Conservation (phyloP, 2,329 filamentous ascomycete genomes). For the Madurella fahalii region DNA sequence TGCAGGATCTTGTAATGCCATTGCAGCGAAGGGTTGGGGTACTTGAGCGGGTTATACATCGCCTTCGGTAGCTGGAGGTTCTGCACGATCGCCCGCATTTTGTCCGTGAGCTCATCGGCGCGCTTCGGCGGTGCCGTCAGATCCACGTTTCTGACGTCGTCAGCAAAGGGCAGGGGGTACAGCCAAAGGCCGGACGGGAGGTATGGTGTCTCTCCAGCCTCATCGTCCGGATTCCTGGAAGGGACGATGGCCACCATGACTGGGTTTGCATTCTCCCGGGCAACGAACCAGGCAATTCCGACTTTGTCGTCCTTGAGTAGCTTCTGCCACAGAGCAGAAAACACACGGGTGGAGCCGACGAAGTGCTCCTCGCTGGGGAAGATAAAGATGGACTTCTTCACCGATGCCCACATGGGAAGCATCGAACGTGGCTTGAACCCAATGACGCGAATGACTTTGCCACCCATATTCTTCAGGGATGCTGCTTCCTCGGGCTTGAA, state of each 20-base stretch:
- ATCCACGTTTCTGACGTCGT: slow-evolving; percentile 78
- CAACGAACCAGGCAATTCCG: slow-evolving; percentile 84
- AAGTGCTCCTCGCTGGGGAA: slow-evolving; percentile 90
- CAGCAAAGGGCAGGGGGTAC: slow-evolving; percentile 79
- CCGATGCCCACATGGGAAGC: slow-evolving; percentile 78
- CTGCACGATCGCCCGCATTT: slow-evolving; percentile 77
- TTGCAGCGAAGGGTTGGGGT: slow-evolving; percentile 87
- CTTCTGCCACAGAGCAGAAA: slow-evolving; percentile 86
- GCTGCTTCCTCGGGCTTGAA: slow-evolving; percentile 84
- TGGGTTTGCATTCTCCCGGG: slow-evolving; percentile 75
- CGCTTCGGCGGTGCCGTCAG: slow-evolving; percentile 47
- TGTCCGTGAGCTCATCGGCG: slow-evolving; percentile 69
- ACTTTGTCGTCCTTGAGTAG: slow-evolving; percentile 75
- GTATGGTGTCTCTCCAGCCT: slow-evolving; percentile 61
- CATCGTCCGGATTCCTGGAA: slow-evolving; percentile 61
- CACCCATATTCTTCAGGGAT: slow-evolving; percentile 72
- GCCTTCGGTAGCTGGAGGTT: slow-evolving; percentile 85
- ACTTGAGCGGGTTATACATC: slow-evolving; percentile 77
- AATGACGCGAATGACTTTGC: slow-evolving; percentile 79
- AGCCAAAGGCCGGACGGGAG: slow-evolving; percentile 86
- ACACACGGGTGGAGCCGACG: slow-evolving; percentile 87
- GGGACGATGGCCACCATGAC: slow-evolving; percentile 78
- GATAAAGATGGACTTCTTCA: slow-evolving; percentile 84
- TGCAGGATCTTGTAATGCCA: slow-evolving; percentile 98
- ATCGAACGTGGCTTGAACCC: slow-evolving; percentile 82